phyloP scores from a whole-genome alignment of 1,284 basidiomycete genomes.

The Sporisorium graminicola region DNA sequence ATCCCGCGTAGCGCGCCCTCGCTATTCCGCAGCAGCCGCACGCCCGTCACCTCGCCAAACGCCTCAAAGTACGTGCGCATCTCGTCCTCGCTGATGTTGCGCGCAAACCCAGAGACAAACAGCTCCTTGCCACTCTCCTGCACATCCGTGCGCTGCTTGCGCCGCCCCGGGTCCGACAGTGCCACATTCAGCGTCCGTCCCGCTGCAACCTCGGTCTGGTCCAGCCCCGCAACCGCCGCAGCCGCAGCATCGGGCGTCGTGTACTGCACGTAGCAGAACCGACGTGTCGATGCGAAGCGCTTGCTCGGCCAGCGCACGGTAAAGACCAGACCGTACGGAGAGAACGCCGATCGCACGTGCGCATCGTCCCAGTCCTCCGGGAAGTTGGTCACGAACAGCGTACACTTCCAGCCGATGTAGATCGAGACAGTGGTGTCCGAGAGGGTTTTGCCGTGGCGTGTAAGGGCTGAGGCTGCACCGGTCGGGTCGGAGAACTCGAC shows the following conservation, averaged over 20 bases:
- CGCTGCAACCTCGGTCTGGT: slow-evolving; percentile 78
- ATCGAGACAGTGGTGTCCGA: slow-evolving; percentile 77
- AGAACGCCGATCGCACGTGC: slow-evolving; percentile 80
- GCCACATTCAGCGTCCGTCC: slow-evolving; percentile 80
- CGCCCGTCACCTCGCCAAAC: slow-evolving; percentile 82
- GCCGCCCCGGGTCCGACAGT: slow-evolving; percentile 89
- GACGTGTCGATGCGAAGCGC: slow-evolving; percentile 87
- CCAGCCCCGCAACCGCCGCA: slow-evolving; percentile 80
- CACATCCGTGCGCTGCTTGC: slow-evolving; percentile 87
- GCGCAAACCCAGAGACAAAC: slow-evolving; percentile 85
- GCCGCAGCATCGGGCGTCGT: slow-evolving; percentile 85
- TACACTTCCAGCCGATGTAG: slow-evolving; percentile 91
- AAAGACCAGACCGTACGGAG: slow-evolving; percentile 86
- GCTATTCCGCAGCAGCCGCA: slow-evolving; percentile 82
- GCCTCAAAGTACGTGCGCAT: slow-evolving; percentile 79
- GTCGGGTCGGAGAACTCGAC: slow-evolving; percentile 70
- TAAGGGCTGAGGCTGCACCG: slow-evolving; percentile 82
- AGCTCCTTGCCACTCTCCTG: slow-evolving; percentile 83
- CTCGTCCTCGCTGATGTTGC: slow-evolving; percentile 80
- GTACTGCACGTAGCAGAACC: slow-evolving; percentile 96
- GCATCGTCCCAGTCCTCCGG: slow-evolving; percentile 85
- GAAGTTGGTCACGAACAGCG: slow-evolving; percentile 96
- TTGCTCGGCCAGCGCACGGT: slow-evolving; percentile 98
- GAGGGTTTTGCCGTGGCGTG: slow-evolving; percentile 91
- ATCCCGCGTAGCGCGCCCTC: slow-evolving; percentile 83